Conservation (phyloP, 495 filamentous ascomycete genomes). For the Elaphomyces granulatus region DNA sequence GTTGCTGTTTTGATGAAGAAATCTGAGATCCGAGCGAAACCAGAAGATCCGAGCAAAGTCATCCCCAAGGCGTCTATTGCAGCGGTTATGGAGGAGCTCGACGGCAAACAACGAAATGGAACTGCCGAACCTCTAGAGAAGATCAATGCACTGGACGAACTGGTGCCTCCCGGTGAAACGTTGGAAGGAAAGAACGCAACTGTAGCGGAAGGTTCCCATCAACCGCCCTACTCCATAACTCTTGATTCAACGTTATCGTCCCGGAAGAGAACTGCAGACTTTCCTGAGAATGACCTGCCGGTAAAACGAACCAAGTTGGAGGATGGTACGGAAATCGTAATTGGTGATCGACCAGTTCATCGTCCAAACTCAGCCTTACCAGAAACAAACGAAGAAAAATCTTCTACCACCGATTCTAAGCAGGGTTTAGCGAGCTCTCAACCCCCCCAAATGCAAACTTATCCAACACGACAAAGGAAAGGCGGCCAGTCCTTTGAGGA, state of each 20-base stretch:
- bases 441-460: conserved; percentile 21
- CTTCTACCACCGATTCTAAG: conserved; percentile 18
- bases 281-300: conserved; percentile 28
- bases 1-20: conserved; percentile 89
- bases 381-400: conserved; percentile 26
- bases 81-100: conserved; percentile 40
- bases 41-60: conserved; percentile 51
- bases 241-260: conserved; percentile 16
- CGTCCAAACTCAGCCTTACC: conserved; percentile 26
- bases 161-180: conserved; percentile 25
- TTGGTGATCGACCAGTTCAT: conserved; percentile 37
- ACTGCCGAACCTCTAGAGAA: conserved; percentile 29
- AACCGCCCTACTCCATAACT: conserved; percentile 26
- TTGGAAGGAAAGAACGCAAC: conserved; percentile 31
- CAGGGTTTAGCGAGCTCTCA: conserved; percentile 9
- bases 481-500: conserved; percentile 54
- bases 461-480: conserved; percentile 24
- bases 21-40: conserved; percentile 70
- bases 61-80: conserved; percentile 37
- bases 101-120: conserved; percentile 30
- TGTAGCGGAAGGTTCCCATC: conserved; percentile 27
- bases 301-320: conserved; percentile 34
- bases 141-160: conserved; percentile 35
- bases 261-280: conserved; percentile 28
- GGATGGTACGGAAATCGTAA: conserved; percentile 29